These are phyloP conservation scores for Blastobotrys proliferans DNA, from an alignment of 1,139 yeast species.

Conservation along the genomic window DNA sequence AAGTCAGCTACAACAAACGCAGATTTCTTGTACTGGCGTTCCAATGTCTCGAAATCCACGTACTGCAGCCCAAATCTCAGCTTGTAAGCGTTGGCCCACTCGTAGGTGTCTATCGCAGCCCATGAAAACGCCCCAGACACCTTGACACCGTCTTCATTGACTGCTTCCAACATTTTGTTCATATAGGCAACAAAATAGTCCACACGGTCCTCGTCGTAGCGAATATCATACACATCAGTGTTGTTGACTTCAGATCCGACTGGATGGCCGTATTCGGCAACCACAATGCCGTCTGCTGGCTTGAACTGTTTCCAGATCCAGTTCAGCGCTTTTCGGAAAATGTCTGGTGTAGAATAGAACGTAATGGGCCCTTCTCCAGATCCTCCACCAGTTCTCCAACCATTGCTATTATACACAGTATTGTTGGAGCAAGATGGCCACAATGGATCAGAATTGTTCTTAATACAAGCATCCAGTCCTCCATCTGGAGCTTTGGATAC, in stretches of 20 bases:
- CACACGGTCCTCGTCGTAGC: slow-evolving; percentile 33
- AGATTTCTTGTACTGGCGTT: slow-evolving; percentile 36
- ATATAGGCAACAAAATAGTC: slow-evolving; percentile 34
- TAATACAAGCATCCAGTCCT: slow-evolving; percentile 5
- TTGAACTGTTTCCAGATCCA: slow-evolving; percentile 25
- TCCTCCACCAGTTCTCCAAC: slow-evolving; percentile 16
- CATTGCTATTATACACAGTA: background rate
- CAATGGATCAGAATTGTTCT: background rate
- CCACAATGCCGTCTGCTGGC: slow-evolving; percentile 15
- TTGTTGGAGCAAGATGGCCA: slow-evolving; percentile 25
- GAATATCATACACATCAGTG: slow-evolving; percentile 28
- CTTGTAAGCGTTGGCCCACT: slow-evolving; percentile 32
- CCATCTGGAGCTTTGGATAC: slow-evolving; percentile 21
- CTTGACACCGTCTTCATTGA: slow-evolving; percentile 28
- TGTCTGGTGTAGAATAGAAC: slow-evolving; percentile 23
- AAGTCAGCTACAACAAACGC: slow-evolving; percentile 26
- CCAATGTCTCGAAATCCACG: slow-evolving; percentile 36
- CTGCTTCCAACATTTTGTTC: slow-evolving; percentile 30
- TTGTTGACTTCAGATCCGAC: background rate
- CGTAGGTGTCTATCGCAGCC: slow-evolving; percentile 38
- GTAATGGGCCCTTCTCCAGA: slow-evolving; percentile 29
- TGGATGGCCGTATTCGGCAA: slow-evolving; percentile 37
- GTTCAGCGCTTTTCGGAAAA: slow-evolving; percentile 20
- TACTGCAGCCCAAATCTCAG: slow-evolving; percentile 37
- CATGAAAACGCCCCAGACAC: slow-evolving; percentile 36